A percentile compares a stretch with the other conserved stretches of the same genome.
Conservation (phyloP, 1,284 basidiomycete genomes). For the Malassezia furfur region DNA sequence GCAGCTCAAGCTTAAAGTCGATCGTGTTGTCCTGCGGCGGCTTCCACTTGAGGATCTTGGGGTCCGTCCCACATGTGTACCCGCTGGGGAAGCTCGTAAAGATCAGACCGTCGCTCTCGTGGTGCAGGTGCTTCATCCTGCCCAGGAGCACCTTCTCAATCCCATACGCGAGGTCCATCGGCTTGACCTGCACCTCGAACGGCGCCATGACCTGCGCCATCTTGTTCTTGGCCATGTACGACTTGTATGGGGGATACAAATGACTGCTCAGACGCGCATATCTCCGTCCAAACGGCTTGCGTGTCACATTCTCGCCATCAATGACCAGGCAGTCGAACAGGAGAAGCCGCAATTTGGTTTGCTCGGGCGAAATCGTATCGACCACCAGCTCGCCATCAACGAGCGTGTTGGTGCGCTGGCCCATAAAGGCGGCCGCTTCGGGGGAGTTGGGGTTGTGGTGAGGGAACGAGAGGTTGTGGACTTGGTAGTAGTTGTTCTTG, state of each 20-base stretch:
- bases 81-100: slow-evolving; percentile 81
- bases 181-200: slow-evolving; percentile 76
- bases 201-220: slow-evolving; percentile 59
- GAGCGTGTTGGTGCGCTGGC: slow-evolving; percentile 61
- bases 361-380: slow-evolving; percentile 59
- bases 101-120: slow-evolving; percentile 91
- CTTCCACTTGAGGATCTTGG: slow-evolving; percentile 90
- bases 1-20: slow-evolving; percentile 86
- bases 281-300: slow-evolving; percentile 68
- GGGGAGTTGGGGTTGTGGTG: slow-evolving; percentile 22
- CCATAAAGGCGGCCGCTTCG: slow-evolving; percentile 7
- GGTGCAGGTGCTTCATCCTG: slow-evolving; percentile 77
- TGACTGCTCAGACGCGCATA: slow-evolving; percentile 75
- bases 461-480: slow-evolving; percentile 68
- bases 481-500: slow-evolving; percentile 72
- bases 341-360: slow-evolving; percentile 72
- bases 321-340: slow-evolving; percentile 89
- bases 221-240: slow-evolving; percentile 58
- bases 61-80: slow-evolving; percentile 81
- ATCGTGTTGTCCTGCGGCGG: slow-evolving; percentile 95
- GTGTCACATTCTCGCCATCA: slow-evolving; percentile 76
- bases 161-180: slow-evolving; percentile 78
- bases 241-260: slow-evolving; percentile 70
- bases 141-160: slow-evolving; percentile 65
- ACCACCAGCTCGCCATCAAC: slow-evolving; percentile 91